Evolutionary conservation across 176 grass and related monocot genomes (phyloP).

Genomic region (Avena sativa): DNA sequence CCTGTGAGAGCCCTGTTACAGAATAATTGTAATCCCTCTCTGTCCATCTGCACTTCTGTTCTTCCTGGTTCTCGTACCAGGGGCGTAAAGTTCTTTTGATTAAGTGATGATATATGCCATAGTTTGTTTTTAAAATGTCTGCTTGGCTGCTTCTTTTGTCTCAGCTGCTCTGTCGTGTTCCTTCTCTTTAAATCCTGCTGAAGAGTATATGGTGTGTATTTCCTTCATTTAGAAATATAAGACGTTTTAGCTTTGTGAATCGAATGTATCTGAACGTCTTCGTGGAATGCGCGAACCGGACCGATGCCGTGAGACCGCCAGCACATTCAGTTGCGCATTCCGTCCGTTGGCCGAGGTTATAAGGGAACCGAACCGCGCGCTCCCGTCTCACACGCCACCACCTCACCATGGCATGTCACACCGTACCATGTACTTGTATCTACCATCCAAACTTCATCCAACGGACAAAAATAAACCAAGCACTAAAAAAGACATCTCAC

Average conservation of each 20-base stretch:
- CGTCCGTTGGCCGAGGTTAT: conserved; percentile 26
- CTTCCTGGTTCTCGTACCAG: conserved; percentile 37
- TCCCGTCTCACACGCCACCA: no score
- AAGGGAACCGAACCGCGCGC: neutral
- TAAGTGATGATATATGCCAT: conserved; percentile 22
- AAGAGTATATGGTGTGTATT: neutral
- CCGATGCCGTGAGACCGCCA: conserved; percentile 20
- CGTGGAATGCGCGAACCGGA: no score
- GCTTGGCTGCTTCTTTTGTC: neutral
- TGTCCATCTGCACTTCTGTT: conserved; percentile 49
- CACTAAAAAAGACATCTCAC: no score
- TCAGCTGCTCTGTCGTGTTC: neutral
- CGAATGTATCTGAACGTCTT: no score
- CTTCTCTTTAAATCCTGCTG: neutral
- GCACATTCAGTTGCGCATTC: conserved; percentile 38
- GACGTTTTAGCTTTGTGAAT: no score
- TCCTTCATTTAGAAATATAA: no score
- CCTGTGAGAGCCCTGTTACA: conserved; percentile 35
- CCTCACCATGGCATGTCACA: no score
- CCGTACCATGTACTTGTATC: no score
- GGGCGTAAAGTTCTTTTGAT: conserved; percentile 39
- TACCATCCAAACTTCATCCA: no score
- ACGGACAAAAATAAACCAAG: no score
- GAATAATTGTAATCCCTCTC: conserved; percentile 53
- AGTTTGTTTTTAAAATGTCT: neutral